Percentiles rank a stretch among this genome's conserved stretches.
phyloP scores from a whole-genome alignment of 2,329 filamentous ascomycete species.

The Cercospora sp. region DNA sequence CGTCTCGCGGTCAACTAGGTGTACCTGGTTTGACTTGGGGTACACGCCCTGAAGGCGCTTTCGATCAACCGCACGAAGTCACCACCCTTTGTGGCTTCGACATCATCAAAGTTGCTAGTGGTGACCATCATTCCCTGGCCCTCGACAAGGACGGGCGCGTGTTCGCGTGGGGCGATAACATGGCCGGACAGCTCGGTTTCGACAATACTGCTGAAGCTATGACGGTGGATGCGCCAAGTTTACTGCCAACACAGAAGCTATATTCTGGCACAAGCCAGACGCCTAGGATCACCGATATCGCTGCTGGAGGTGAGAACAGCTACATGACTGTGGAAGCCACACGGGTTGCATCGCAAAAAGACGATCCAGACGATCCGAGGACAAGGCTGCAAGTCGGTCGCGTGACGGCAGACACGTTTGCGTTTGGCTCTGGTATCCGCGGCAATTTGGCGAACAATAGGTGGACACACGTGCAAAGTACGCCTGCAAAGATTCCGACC shows the following conservation, averaged over 20 bases:
- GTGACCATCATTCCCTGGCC: slow-evolving; percentile 82
- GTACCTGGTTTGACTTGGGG: slow-evolving; percentile 79
- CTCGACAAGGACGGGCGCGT: slow-evolving; percentile 74
- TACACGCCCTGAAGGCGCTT: slow-evolving; percentile 72
- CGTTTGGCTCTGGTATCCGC: slow-evolving; percentile 81
- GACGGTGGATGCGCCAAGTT: slow-evolving; percentile 67
- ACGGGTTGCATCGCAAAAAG: slow-evolving; percentile 51
- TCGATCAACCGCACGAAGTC: slow-evolving; percentile 81
- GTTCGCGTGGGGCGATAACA: slow-evolving; percentile 90
- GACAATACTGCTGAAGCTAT: slow-evolving; percentile 63
- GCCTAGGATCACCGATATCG: slow-evolving; percentile 71
- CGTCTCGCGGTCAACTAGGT: slow-evolving; percentile 81
- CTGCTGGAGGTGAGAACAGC: slow-evolving; percentile 81
- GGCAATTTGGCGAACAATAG: slow-evolving; percentile 80
- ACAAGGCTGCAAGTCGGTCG: slow-evolving; percentile 51
- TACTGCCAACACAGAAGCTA: slow-evolving; percentile 68
- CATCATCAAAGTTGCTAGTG: slow-evolving; percentile 73
- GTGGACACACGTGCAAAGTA: slow-evolving; percentile 83
- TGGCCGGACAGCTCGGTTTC: slow-evolving; percentile 86
- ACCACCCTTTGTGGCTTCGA: slow-evolving; percentile 68
- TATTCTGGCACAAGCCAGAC: slow-evolving; percentile 66
- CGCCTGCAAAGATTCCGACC: slow-evolving; percentile 76
- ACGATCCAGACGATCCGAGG: slow-evolving; percentile 30
- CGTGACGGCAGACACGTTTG: slow-evolving; percentile 76
- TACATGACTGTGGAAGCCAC: slow-evolving; percentile 84